Conservation (phyloP, 1,139 yeast species). For the Geotrichum candidum region DNA sequence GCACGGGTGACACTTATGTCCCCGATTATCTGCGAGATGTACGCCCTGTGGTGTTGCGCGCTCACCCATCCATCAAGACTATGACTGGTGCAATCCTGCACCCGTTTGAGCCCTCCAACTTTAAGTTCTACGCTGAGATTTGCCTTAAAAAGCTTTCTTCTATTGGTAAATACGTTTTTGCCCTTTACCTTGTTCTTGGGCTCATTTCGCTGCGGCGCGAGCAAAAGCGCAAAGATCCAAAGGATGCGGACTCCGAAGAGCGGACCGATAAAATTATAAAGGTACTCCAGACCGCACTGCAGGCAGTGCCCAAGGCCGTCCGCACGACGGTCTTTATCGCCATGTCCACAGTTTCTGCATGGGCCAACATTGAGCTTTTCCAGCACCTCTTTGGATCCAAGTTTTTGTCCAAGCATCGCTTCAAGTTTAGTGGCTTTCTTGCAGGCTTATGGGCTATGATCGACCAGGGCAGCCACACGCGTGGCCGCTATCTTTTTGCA, state of each 20-base stretch:
- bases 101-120: conserved; percentile 33
- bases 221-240: background rate
- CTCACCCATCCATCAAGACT: conserved; percentile 37
- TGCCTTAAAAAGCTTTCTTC: conserved; percentile 27
- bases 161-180: conserved; percentile 31
- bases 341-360: conserved; percentile 36
- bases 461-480: conserved; percentile 30
- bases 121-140: conserved; percentile 28
- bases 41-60: conserved; percentile 32
- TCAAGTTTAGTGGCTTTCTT: conserved; percentile 36
- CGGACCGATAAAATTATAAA: background rate
- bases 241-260: background rate
- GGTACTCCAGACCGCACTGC: conserved; percentile 15
- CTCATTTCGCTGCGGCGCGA: conserved; percentile 11
- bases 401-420: conserved; percentile 33
- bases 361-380: conserved; percentile 39
- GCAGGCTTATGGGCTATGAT: conserved; percentile 40
- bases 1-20: conserved; percentile 19
- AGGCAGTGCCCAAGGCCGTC: conserved; percentile 27
- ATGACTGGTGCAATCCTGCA: conserved; percentile 37
- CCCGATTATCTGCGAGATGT: conserved; percentile 28
- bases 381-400: conserved; percentile 32
- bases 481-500: conserved; percentile 35
- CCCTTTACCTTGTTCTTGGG: conserved; percentile 28
- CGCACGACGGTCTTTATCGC: conserved; percentile 35